A percentile compares a stretch with the other conserved stretches of the same genome.
phyloP scores from a whole-genome alignment of 495 filamentous ascomycete genomes.

The Penicillium roqueforti region DNA sequence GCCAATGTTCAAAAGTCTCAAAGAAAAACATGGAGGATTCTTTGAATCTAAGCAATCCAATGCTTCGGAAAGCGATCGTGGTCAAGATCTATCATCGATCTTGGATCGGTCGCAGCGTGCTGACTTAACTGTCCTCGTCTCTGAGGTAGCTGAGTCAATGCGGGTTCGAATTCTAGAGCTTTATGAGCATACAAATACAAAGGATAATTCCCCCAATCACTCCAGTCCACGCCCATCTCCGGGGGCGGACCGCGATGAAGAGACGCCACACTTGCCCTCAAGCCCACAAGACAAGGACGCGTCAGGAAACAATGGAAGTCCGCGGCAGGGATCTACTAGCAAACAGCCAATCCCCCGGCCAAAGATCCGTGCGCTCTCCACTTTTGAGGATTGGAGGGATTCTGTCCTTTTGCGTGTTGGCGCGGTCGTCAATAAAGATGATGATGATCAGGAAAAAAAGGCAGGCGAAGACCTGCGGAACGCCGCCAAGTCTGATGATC shows the following conservation, averaged over 20 bases:
- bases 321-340: not conserved
- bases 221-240: not conserved
- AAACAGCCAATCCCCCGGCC: slow-evolving; percentile 15
- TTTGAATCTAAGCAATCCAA: slow-evolving; percentile 32
- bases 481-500: slow-evolving; percentile 17
- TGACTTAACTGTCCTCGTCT: slow-evolving; percentile 47
- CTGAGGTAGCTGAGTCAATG: slow-evolving; percentile 42
- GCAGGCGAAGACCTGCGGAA: slow-evolving; percentile 9
- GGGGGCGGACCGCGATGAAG: slow-evolving; percentile 9
- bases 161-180: slow-evolving; percentile 37
- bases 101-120: slow-evolving; percentile 46
- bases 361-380: slow-evolving; percentile 42
- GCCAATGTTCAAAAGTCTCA: slow-evolving; percentile 40
- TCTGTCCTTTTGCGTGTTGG: slow-evolving; percentile 58
- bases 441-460: slow-evolving; percentile 31
- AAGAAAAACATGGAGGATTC: slow-evolving; percentile 34
- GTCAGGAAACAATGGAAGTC: not conserved
- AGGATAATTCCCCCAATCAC: slow-evolving; percentile 6
- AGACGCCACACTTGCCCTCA: slow-evolving; percentile 13
- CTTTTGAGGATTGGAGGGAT: slow-evolving; percentile 64
- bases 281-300: slow-evolving; percentile 12
- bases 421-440: slow-evolving; percentile 58
- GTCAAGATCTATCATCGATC: slow-evolving; percentile 48
- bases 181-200: slow-evolving; percentile 33
- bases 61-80: slow-evolving; percentile 25